Percentiles rank a stretch among this genome's conserved stretches.
Conservation (phyloP, 352 stramenopile genomes). For the Globisporangium polare region DNA sequence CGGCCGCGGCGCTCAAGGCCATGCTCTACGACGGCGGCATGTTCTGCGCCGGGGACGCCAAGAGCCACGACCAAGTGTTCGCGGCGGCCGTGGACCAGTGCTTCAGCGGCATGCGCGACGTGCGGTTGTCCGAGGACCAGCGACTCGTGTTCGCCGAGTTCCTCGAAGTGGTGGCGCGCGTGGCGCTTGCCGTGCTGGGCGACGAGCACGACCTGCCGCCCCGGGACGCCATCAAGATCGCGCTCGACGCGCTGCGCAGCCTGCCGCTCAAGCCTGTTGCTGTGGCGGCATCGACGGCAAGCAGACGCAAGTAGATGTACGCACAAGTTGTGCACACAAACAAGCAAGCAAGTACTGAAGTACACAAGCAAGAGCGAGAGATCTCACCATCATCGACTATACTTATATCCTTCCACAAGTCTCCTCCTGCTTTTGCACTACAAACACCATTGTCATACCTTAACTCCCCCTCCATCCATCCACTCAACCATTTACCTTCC, state of each 20-base stretch:
- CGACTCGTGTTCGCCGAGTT: conserved; percentile 74
- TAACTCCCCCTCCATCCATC: neutral
- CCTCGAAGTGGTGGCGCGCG: conserved; percentile 59
- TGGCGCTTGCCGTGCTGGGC: conserved; percentile 52
- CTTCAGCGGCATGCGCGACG: conserved; percentile 46
- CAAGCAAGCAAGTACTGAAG: neutral
- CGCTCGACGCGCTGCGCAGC: conserved; percentile 63
- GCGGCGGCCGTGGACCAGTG: conserved; percentile 51
- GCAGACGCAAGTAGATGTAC: conserved; percentile 29
- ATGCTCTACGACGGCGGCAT: conserved; percentile 79
- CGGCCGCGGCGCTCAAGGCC: conserved; percentile 36
- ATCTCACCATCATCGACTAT: neutral
- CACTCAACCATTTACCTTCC: neutral
- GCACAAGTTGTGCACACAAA: neutral
- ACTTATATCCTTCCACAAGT: neutral
- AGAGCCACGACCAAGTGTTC: conserved; percentile 58
- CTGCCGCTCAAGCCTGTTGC: conserved; percentile 28
- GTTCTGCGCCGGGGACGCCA: conserved; percentile 60
- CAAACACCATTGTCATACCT: neutral
- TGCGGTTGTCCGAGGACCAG: conserved; percentile 28
- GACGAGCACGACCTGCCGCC: conserved; percentile 54
- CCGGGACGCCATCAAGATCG: conserved; percentile 71
- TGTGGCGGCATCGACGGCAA: neutral
- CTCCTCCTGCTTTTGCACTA: neutral
- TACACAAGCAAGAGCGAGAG: neutral